Conservation (phyloP, 2,329 filamentous ascomycete species). For the Botrytis porri region DNA sequence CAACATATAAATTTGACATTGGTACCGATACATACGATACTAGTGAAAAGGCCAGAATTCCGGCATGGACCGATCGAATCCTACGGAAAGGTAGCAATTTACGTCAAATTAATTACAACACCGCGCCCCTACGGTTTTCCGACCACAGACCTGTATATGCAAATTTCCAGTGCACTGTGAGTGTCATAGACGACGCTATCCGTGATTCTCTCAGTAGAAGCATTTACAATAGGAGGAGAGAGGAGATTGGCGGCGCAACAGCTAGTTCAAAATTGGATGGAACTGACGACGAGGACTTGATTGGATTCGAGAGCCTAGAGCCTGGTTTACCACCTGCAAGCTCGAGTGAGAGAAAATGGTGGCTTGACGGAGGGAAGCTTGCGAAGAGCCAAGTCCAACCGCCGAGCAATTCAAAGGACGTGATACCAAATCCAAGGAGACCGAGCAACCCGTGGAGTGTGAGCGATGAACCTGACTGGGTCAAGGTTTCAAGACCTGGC, state of each 20-base stretch:
- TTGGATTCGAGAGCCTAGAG: constrained; percentile 79
- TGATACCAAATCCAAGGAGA: constrained; percentile 68
- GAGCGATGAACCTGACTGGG: constrained; percentile 80
- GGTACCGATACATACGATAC: constrained; percentile 88
- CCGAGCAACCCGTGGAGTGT: constrained; percentile 78
- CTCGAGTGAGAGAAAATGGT: constrained; percentile 68
- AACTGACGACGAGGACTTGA: constrained; percentile 72
- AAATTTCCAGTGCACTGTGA: constrained; percentile 80
- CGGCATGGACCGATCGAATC: constrained; percentile 95
- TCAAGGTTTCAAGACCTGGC: constrained; percentile 53
- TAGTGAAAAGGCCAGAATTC: constrained; percentile 88
- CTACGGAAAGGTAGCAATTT: constrained; percentile 82
- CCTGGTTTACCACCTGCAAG: constrained; percentile 69
- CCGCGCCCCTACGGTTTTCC: constrained; percentile 80
- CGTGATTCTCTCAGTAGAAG: constrained; percentile 71
- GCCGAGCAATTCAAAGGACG: constrained; percentile 61
- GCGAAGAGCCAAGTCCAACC: constrained; percentile 59
- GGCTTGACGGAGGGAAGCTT: constrained; percentile 67
- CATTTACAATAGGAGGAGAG: constrained; percentile 67
- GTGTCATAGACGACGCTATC: constrained; percentile 69
- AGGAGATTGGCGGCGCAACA: constrained; percentile 62
- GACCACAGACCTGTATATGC: constrained; percentile 96
- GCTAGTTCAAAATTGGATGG: constrained; percentile 60
- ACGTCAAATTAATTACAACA: constrained; percentile 77
- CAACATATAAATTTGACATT: constrained; percentile 94